Conservation (phyloP, 345 rosid genomes). For the Balakata baccata region DNA sequence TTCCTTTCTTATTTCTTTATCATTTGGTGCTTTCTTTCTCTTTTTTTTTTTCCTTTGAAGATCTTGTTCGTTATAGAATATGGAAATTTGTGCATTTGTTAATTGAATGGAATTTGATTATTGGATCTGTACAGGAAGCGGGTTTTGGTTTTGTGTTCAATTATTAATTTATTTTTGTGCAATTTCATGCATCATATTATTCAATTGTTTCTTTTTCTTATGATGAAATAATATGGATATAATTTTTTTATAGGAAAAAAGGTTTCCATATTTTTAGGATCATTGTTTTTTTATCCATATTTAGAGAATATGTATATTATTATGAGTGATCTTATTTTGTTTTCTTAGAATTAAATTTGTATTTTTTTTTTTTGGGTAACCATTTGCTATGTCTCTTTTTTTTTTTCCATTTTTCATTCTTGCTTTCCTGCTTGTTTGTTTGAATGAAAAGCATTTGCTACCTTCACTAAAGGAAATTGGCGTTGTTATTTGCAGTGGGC, state of each 20-base stretch:
- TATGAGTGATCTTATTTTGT: not conserved
- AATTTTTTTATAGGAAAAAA: not conserved
- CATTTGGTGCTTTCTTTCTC: slow-evolving; percentile 2
- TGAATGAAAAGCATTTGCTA: not conserved
- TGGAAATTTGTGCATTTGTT: not conserved
- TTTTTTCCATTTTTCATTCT: not conserved
- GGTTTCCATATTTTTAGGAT: slow-evolving; percentile 7
- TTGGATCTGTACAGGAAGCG: slow-evolving; percentile 12
- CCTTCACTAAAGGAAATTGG: slow-evolving; percentile 8
- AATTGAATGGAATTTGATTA: slow-evolving; percentile 13
- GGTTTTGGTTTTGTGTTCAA: not conserved
- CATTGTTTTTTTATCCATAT: slow-evolving; percentile 10
- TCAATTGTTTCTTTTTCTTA: not conserved
- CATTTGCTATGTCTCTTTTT: slow-evolving; percentile 6
- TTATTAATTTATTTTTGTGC: not conserved
- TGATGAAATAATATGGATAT: not conserved
- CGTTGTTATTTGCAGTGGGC: slow-evolving; percentile 58
- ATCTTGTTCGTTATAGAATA: not conserved
- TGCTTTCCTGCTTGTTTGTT: slow-evolving; percentile 31
- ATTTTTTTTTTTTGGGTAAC: not conserved
- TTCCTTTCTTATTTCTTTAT: not conserved
- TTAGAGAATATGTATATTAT: not conserved
- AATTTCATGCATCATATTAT: not conserved
- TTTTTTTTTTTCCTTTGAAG: slow-evolving; percentile 6
- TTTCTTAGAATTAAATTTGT: slow-evolving; percentile 1